Base-by-base conservation (phyloP, 768 basidiomycete genomes). In the Dentipellis fragilis region DNA sequence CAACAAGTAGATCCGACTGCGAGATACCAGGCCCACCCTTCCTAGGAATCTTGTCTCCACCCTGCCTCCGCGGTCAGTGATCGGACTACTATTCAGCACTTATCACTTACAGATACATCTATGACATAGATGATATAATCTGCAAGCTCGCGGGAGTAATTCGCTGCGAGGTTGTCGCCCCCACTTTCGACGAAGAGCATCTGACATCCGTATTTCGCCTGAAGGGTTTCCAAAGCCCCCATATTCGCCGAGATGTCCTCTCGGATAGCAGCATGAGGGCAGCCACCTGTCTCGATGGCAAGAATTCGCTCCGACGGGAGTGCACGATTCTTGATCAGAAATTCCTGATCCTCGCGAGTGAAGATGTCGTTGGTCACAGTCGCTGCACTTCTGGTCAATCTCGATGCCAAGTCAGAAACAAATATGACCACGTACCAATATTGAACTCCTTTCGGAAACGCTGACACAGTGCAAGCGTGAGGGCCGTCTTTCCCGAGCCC, bases 361-460 rank as follows among this genome's bases (percentile, higher is more conserved):
- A 99, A 99, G 67, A 99, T 99, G 70, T 99, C 95, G 71, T 99
- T 99, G n/a, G 95, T 99, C 12, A 95, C 92, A 2, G 92, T 93
- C 36, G 91, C 94, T 93, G 45, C 21, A 35, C 10, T 51, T 54
- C 10, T 58, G 45, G 52, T 58, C 54, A 64, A 10, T 17, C 49
- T 19, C 54, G 58, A 37, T 56, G 49, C 48, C 16, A 49, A 23
- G 17, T 49, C 45, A 35, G 37, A 38, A 49, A 12, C n/a, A n/a
- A n/a, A n/a, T n/a, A n/a, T n/a, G n/a, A n/a, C n/a, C n/a, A 63
- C 80, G 57, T 57, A 92, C 94, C 95, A 49, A 99, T 91, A 67
- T 99, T 99, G 68, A 89, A 90, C 58, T 86, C 80, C 35, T 79
- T 79, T 57, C 95, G 79, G 49, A 98, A 73, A 47, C 75, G 78